phyloP scores from a whole-genome alignment of 164 flowering plant genomes.

The Liquidambar formosana region DNA sequence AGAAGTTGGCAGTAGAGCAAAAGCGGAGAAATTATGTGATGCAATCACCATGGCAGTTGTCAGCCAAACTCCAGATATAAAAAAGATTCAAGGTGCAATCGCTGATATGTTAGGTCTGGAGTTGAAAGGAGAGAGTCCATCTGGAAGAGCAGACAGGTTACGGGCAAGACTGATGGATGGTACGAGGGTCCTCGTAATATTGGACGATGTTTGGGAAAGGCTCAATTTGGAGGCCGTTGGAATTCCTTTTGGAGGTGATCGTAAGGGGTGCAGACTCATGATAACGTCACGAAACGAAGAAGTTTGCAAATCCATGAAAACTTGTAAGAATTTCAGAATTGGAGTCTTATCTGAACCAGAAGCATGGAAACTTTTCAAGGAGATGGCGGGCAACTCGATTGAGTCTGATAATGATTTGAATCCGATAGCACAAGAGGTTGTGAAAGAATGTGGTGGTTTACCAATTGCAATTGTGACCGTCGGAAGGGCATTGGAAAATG shows the following conservation, averaged over 20 bases:
- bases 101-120: neutral
- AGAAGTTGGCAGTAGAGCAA: neutral
- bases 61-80: neutral
- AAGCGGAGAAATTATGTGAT: slow-evolving; percentile 3
- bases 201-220: slow-evolving; percentile 9
- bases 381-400: neutral
- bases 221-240: neutral
- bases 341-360: neutral
- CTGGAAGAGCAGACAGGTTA: neutral
- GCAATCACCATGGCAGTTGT: slow-evolving; percentile 4
- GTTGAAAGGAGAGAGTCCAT: neutral
- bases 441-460: slow-evolving; percentile 3
- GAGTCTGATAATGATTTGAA: no score
- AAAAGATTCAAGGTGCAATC: slow-evolving; percentile 4
- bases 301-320: neutral
- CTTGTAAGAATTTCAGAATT: neutral
- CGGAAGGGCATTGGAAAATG: slow-evolving; percentile 1
- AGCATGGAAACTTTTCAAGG: slow-evolving; percentile 3
- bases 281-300: neutral
- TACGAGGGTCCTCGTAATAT: slow-evolving; percentile 3
- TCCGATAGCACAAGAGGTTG: neutral
- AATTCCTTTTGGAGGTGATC: slow-evolving; percentile 5
- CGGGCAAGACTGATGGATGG: neutral
- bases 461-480: slow-evolving; percentile 6
- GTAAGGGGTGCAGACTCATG: slow-evolving; percentile 3